Conservation (phyloP, 192 early-diverging fungal genomes). For the Dispira simplex region DNA sequence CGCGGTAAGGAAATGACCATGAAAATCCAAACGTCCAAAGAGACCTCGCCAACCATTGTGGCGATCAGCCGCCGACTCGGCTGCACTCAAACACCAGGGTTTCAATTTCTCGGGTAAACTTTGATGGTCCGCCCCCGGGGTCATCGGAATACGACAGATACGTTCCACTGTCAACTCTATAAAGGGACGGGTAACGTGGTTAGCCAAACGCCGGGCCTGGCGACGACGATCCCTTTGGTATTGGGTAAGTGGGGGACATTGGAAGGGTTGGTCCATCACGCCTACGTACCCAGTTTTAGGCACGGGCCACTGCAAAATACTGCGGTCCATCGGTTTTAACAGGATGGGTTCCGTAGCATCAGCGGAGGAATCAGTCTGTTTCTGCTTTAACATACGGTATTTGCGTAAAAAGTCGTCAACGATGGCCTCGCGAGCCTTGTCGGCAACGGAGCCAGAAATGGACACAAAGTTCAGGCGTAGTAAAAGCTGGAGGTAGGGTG, state of each 20-base stretch:
- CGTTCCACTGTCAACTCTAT: slow-evolving; percentile 33
- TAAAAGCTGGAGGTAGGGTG: not conserved
- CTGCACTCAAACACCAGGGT: slow-evolving; percentile 36
- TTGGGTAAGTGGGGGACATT: slow-evolving; percentile 25
- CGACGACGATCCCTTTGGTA: slow-evolving; percentile 31
- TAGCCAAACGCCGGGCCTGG: slow-evolving; percentile 20
- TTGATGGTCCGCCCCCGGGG: slow-evolving; percentile 37
- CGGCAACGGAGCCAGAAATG: not conserved
- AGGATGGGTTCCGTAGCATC: not conserved
- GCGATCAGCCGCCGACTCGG: slow-evolving; percentile 31
- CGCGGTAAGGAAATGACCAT: slow-evolving; percentile 37
- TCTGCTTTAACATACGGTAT: no score
- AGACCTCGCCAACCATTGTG: slow-evolving; percentile 48
- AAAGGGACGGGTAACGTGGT: slow-evolving; percentile 33
- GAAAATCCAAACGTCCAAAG: slow-evolving; percentile 41
- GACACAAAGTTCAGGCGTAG: slow-evolving; percentile 5
- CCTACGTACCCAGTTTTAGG: slow-evolving; percentile 23
- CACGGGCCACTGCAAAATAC: slow-evolving; percentile 1
- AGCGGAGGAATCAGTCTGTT: not conserved
- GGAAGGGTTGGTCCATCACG: slow-evolving; percentile 23
- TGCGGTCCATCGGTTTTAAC: not conserved
- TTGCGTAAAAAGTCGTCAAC: not conserved
- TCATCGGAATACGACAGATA: slow-evolving; percentile 29
- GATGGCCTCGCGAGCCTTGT: not conserved
- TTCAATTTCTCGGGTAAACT: slow-evolving; percentile 32